Base-by-base conservation (phyloP, 345 rosid genomes). In the Ailanthus altissimus region DNA sequence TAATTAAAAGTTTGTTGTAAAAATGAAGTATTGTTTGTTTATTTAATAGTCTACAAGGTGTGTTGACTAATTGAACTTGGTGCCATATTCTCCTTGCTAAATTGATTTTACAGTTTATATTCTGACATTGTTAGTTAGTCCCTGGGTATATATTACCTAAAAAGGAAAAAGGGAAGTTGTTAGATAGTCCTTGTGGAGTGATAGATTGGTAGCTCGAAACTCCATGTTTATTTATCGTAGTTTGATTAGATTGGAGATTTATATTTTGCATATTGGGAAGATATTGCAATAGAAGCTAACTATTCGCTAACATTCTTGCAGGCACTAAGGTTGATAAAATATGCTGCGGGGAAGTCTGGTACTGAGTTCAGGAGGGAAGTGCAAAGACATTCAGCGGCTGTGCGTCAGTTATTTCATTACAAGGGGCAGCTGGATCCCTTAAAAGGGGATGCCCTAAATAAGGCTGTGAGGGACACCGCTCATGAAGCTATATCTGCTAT, bases 371-470 rank as follows among this genome's bases (percentile, higher is more conserved):
- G 93, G 81, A 85, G 99, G 81, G 99, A 96, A 79, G 93, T 96
- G 97, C 99, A 93, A 84, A 85, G 98, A 73, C 90, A 92, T 82
- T 92, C 98, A 0, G 92, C 85, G 18, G 91, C 92, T 9, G 87
- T 93, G 3, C 97, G 97, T 11, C 97, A 93, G 85, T 78, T 93
- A 70, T 79, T 88, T 84, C 97, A 93, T 77, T 96, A 92, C 88
- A 90, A 88, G 80, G 99, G 99, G 42, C 90, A 93, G 79, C 81
- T 85, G 43, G 97, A 96, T 87, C 91, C 97, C 57, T 75, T 93
- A 73, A 96, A 96, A 75, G 99, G 99, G 25, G 98, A 93, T 86
- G 94, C 99, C 13, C 94, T 86, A 67, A 95, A 95, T 77, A 95
- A 95, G 89, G 97, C 97, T 72, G 93, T 94, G 77, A 79, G 99